Base-by-base conservation (phyloP, 495 filamentous ascomycete genomes). In the Halenospora varia region DNA sequence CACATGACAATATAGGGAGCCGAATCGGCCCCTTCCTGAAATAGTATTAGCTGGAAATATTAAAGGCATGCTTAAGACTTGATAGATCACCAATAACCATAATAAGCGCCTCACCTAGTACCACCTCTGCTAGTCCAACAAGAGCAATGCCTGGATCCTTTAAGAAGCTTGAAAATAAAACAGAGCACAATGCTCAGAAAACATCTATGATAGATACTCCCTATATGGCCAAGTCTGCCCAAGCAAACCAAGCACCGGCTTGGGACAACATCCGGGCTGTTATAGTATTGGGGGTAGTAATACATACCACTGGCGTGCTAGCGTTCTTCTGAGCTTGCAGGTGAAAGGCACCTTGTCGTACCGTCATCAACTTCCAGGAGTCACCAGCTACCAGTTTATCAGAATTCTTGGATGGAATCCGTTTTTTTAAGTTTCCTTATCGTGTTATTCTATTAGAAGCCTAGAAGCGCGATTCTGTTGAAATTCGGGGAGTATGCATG, bases 261-360 rank as follows among this genome's bases (percentile, higher is more conserved):
- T 51, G 66, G 45, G 62, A 73, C 56, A 75, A 70, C 53, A 68
- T 74, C 57, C 62, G 70, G 9, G 59, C 65, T 10, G 52, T 35
- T n/a, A n/a, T n/a, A n/a, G n/a, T n/a, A n/a, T n/a, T n/a, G n/a
- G n/a, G n/a, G n/a, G n/a, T n/a, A n/a, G n/a, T n/a, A n/a, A n/a
- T n/a, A n/a, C n/a, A n/a, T n/a, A n/a, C n/a, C n/a, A n/a, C n/a
- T n/a, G n/a, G n/a, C n/a, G n/a, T n/a, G n/a, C n/a, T n/a, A n/a
- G n/a, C n/a, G n/a, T n/a, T n/a, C n/a, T n/a, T n/a, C n/a, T n/a
- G n/a, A n/a, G n/a, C n/a, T n/a, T n/a, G n/a, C n/a, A n/a, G n/a
- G n/a, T n/a, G n/a, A n/a, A n/a, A n/a, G n/a, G n/a, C n/a, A n/a
- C n/a, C n/a, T n/a, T n/a, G n/a, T n/a, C n/a, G n/a, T n/a, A n/a